Evolutionary conservation across 1,139 yeast species (phyloP), one percentile per base, ranked within the genome.

Genomic region (Kluyveromyces sp.): DNA sequence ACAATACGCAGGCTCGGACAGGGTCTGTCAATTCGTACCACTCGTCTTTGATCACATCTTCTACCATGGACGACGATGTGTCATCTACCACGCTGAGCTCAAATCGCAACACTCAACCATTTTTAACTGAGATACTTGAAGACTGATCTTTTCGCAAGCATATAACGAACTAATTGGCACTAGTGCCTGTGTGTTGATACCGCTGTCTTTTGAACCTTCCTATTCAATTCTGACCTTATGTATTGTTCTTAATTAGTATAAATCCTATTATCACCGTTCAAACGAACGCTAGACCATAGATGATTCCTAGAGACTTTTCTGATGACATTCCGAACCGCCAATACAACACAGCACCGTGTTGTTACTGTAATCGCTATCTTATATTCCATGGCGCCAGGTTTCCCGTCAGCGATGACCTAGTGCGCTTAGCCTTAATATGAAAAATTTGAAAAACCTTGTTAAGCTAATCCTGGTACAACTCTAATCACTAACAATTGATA

Each of bases 81-180:
- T 20, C 18, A 3, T 35, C 30, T 9, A 25, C 18, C 7, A n/a
- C 31, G 11, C 25, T 9, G 19, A 25, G 6, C 18, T 12, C 20
- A 8, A 13, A 11, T 9, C 36, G 31, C 8, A 26, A 26, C 31
- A 3, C 31, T 13, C 30, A 35, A 7, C 30, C 30, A 22, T 35
- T 11, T 15, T 16, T 35, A 12, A 35, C 39, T 13, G 39, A 35
- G 25, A 7, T 35, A 3, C 15, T 35, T 20, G 39, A 35, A 35
- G 6, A n/a, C n/a, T 35, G 15, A 26, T 11, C 7, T n/a, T 25
- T 11, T 13, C 26, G 11, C 16, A n/a, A 3, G n/a, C 34, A 9
- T 13, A 32, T 32, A 15, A n/a, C 34, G 15, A 15, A 3, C 4
- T 32, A 13, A 4, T 29, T 4, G 12, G n/a, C n/a, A 6, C n/a